phyloP scores from a whole-genome alignment of 2,329 filamentous ascomycete genomes.

The Aspergillus tubingensis region DNA sequence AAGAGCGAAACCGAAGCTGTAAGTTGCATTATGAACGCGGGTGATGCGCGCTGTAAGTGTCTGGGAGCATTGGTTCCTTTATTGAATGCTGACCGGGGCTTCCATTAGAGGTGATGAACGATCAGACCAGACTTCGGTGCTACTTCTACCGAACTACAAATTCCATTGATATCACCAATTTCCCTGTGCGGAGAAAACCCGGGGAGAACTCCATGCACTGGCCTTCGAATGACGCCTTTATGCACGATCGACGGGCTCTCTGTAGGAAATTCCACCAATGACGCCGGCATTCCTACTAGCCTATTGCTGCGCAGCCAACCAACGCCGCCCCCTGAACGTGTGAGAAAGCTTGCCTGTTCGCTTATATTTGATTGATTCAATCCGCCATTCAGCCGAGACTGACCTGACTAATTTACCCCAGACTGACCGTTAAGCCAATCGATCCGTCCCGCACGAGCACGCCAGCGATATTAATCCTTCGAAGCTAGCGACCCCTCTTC shows the following conservation, averaged over 20 bases:
- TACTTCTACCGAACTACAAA: neutral
- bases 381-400: neutral
- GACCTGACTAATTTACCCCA: neutral
- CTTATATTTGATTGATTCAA: neutral
- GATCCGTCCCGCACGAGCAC: slow-evolving; percentile 3
- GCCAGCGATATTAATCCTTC: slow-evolving; percentile 4
- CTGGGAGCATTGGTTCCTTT: neutral
- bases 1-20: neutral
- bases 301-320: neutral
- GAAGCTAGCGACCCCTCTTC: slow-evolving; percentile 11
- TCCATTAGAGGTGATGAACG: neutral
- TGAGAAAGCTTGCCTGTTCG: slow-evolving; percentile 1
- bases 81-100: neutral
- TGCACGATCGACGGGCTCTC: slow-evolving; percentile 2
- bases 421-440: neutral
- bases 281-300: neutral
- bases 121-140: neutral
- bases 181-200: slow-evolving; percentile 3
- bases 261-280: slow-evolving; percentile 19
- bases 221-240: neutral
- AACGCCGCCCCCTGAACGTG: neutral
- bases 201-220: neutral
- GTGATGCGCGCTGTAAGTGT: neutral
- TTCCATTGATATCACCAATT: neutral
- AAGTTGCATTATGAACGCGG: neutral